phyloP scores from a whole-genome alignment of 345 rosid genomes.

The Camelina neglecta region DNA sequence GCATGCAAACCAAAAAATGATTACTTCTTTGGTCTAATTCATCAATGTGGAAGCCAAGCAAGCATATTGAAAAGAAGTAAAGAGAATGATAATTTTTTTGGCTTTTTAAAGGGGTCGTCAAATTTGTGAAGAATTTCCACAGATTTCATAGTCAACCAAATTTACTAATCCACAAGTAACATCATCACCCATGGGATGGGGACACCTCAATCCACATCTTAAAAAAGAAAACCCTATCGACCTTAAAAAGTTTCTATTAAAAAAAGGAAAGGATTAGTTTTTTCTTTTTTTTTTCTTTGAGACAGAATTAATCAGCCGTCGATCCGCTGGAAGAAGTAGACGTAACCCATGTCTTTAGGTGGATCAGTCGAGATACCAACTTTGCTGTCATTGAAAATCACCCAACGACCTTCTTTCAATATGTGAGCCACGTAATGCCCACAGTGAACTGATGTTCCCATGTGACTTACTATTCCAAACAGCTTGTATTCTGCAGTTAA shows the following conservation, averaged over 20 bases:
- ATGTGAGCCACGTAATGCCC: conserved; percentile 98
- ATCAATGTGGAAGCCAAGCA: neutral
- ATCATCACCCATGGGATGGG: conserved; percentile 16
- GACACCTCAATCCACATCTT: conserved; percentile 22
- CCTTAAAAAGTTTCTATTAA: conserved; percentile 12
- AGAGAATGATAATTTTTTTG: conserved; percentile 7
- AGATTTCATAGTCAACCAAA: neutral
- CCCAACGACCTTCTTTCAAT: conserved; percentile 87
- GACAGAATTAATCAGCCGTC: conserved; percentile 46
- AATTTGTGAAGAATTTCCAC: neutral
- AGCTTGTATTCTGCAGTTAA: conserved; percentile 75
- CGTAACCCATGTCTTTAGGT: conserved; percentile 97
- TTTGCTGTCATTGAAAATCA: conserved; percentile 86
- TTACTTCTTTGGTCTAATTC: neutral
- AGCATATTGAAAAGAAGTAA: neutral
- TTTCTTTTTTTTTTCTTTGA: neutral
- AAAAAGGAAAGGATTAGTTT: conserved; percentile 23
- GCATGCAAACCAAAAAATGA: too few relatives aligned
- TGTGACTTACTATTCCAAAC: conserved; percentile 92
- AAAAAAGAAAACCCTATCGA: conserved; percentile 27
- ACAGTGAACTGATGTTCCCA: conserved; percentile 92
- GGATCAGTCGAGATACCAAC: conserved; percentile 85
- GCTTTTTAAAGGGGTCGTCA: neutral
- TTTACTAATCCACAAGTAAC: conserved; percentile 16
- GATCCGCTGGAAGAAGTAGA: conserved; percentile 93